These are phyloP conservation scores for Smallanthus sonchifolius DNA, from an alignment of 129 eudicot genomes.

Conservation along the genomic window DNA sequence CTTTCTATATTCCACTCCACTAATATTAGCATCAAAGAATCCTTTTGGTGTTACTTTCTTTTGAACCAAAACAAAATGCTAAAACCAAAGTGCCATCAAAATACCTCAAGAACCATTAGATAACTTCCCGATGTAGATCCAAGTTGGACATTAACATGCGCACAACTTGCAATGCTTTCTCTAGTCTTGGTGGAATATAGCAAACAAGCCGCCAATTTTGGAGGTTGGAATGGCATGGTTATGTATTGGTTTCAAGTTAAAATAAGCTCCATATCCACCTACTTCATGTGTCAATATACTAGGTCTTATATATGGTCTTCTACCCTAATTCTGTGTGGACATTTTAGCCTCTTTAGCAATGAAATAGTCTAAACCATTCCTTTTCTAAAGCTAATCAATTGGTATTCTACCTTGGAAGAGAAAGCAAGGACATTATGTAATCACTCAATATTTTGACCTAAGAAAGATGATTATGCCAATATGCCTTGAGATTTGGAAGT, in stretches of 20 bases:
- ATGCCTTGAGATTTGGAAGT: conserved; percentile 3
- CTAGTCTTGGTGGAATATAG: not conserved
- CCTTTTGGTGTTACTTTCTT: not conserved
- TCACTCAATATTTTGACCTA: not conserved
- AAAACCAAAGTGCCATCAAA: not conserved
- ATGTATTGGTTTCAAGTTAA: not conserved
- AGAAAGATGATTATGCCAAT: not conserved
- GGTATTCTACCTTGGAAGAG: not conserved
- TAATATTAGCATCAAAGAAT: not conserved
- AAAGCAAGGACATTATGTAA: conserved; percentile 10
- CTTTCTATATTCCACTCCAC: not conserved
- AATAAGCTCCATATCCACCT: not conserved
- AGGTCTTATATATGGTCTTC: not conserved
- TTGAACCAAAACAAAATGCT: not conserved
- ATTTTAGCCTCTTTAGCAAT: not conserved
- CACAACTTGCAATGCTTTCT: not conserved
- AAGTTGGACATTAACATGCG: not conserved
- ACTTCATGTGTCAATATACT: not conserved
- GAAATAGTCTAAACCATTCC: not conserved
- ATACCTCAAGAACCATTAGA: not conserved
- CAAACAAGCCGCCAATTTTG: not conserved
- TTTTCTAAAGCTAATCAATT: conserved; percentile 1
- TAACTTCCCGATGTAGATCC: not conserved
- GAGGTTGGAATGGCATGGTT: not conserved
- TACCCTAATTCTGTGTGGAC: not conserved